A percentile compares a stretch with the other conserved stretches of the same genome.
phyloP scores from a whole-genome alignment of 106 monocot genomes.

The Dendrobium huoshanense region DNA sequence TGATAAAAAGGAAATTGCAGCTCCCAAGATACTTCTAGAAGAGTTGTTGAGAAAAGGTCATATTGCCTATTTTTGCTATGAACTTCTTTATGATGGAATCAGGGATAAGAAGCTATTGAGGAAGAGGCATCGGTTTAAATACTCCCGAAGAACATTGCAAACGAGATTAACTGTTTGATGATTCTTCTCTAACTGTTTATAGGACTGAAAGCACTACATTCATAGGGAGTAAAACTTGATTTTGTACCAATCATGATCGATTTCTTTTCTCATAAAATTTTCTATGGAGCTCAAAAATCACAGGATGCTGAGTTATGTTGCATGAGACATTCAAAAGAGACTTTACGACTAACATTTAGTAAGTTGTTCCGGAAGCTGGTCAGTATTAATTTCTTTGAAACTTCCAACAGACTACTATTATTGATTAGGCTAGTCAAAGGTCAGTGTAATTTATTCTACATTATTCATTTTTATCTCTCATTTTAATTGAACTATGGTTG shows the following conservation, averaged over 20 bases:
- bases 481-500: background rate
- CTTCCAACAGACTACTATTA: background rate
- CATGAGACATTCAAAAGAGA: background rate
- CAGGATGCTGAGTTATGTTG: too few relatives aligned
- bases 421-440: background rate
- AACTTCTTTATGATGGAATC: constrained; percentile 86
- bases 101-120: constrained; percentile 52
- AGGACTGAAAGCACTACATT: background rate
- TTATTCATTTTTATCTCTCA: background rate
- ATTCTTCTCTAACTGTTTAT: background rate
- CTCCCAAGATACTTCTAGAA: constrained; percentile 90
- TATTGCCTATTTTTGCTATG: constrained; percentile 78
- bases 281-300: background rate
- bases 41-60: constrained; percentile 78
- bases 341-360: too few relatives aligned
- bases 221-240: background rate
- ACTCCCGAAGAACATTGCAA: constrained; percentile 9
- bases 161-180: background rate
- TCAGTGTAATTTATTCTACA: background rate
- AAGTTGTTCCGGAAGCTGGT: too few relatives aligned
- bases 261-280: background rate
- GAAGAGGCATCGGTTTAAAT: constrained; percentile 25
- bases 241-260: background rate
- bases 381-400: background rate
- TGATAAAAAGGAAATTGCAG: constrained; percentile 84